A percentile compares a stretch with the other conserved stretches of the same genome.
phyloP scores from a whole-genome alignment of 2,329 filamentous ascomycete genomes.

The Colletotrichum orbiculare region DNA sequence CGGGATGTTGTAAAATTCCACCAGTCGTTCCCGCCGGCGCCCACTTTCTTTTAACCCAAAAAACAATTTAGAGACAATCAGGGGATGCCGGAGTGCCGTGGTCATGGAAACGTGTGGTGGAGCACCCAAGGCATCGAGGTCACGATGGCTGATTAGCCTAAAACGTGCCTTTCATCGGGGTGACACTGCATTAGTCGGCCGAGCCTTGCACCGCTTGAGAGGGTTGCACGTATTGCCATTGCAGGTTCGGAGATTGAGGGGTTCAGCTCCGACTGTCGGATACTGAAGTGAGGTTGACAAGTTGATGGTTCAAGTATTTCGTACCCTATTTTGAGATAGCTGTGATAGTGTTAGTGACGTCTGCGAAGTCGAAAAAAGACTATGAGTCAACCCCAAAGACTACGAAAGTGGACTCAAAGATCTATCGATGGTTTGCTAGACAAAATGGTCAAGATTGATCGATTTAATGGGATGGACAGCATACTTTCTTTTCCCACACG shows the following conservation, averaged over 20 bases:
- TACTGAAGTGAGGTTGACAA: slow-evolving; percentile 3
- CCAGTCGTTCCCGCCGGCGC: slow-evolving; percentile 1
- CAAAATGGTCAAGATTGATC: too few relatives aligned
- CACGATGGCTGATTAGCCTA: background rate
- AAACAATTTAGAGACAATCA: background rate
- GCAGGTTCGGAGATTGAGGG: slow-evolving; percentile 2
- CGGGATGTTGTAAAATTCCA: slow-evolving; percentile 16
- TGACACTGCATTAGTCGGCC: slow-evolving; percentile 13
- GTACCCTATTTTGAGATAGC: background rate
- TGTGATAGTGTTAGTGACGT: too few relatives aligned
- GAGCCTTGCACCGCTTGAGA: background rate
- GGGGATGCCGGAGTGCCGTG: background rate
- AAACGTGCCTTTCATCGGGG: background rate
- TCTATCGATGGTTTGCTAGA: too few relatives aligned
- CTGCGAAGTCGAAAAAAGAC: too few relatives aligned
- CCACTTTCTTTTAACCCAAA: background rate
- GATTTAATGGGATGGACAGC: too few relatives aligned
- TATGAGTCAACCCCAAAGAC: too few relatives aligned
- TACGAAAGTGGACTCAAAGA: too few relatives aligned
- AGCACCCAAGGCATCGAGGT: background rate
- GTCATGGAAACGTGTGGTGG: background rate
- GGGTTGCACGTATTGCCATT: background rate
- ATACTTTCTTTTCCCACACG: too few relatives aligned
- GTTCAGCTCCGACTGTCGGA: background rate
- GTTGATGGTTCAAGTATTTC: background rate